These are phyloP conservation scores for Leishmania amazonensis DNA, from an alignment of 208 protist species.

Conservation along the genomic window DNA sequence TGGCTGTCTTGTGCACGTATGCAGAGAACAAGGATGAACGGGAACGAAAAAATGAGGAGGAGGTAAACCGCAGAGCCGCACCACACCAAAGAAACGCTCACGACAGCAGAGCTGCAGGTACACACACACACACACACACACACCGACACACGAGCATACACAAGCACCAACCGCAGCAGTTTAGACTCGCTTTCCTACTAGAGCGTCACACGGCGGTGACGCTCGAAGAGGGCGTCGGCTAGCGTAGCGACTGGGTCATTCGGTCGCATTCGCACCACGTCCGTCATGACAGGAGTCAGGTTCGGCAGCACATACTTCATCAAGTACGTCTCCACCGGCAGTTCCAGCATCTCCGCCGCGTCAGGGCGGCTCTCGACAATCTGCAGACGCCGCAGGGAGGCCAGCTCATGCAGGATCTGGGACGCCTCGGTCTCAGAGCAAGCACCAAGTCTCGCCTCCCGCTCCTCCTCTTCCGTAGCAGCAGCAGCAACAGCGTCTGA, in stretches of 20 bases:
- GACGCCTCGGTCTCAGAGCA: slow-evolving; percentile 29
- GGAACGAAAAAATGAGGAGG: neutral
- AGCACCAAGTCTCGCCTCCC: slow-evolving; percentile 17
- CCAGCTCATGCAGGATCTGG: slow-evolving; percentile 46
- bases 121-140: neutral
- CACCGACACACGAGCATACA: neutral
- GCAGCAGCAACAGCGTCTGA: slow-evolving; percentile 6
- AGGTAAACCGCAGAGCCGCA: neutral
- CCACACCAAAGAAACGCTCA: neutral
- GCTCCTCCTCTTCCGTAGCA: slow-evolving; percentile 25
- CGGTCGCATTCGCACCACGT: slow-evolving; percentile 87
- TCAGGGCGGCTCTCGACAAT: slow-evolving; percentile 53
- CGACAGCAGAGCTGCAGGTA: neutral
- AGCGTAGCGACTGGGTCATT: slow-evolving; percentile 93
- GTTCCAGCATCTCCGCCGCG: slow-evolving; percentile 13
- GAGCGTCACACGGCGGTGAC: slow-evolving; percentile 59
- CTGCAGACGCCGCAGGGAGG: slow-evolving; percentile 56
- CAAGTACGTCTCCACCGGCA: slow-evolving; percentile 90
- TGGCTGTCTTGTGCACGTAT: neutral
- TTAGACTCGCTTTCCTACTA: neutral
- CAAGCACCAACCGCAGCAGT: neutral
- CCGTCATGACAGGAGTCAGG: slow-evolving; percentile 88
- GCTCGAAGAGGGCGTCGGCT: slow-evolving; percentile 87
- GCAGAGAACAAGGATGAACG: neutral
- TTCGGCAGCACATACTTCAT: slow-evolving; percentile 94